Conservation (phyloP, 2,329 filamentous ascomycete species). For the Hypoxylon sp. region DNA sequence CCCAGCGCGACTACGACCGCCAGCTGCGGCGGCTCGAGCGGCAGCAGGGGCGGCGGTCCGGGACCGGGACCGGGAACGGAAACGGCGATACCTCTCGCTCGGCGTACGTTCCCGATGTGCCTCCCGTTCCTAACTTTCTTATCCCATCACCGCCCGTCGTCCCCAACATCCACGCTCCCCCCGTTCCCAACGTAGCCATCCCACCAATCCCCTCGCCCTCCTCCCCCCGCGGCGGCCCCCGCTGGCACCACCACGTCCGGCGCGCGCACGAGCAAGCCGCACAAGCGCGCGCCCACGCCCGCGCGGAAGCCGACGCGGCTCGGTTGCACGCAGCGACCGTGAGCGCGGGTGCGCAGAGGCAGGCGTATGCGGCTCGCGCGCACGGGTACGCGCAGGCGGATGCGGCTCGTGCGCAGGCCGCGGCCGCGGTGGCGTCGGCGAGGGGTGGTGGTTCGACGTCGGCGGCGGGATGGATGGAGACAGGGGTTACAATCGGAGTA, state of each 20-base stretch:
- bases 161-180: background rate
- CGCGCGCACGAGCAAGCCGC: background rate
- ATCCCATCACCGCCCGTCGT: background rate
- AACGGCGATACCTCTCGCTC: too few species aligned
- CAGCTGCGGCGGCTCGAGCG: background rate
- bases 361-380: slow-evolving; percentile 1
- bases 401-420: slow-evolving; percentile 3
- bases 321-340: too few species aligned
- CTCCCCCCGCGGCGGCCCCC: slow-evolving; percentile 7
- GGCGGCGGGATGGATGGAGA: too few species aligned
- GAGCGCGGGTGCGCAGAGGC: background rate
- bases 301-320: background rate
- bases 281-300: background rate
- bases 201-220: background rate
- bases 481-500: too few species aligned
- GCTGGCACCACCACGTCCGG: slow-evolving; percentile 26
- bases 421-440: background rate
- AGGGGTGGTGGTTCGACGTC: too few species aligned
- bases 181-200: background rate
- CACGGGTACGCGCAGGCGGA: slow-evolving; percentile 9
- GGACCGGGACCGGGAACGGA: background rate
- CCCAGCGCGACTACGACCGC: slow-evolving; percentile 16
- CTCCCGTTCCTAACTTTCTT: background rate
- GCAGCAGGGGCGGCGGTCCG: background rate
- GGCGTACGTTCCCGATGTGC: background rate